Conservation (phyloP, 192 early-diverging fungal genomes). For the Mortierella hygrophila region DNA sequence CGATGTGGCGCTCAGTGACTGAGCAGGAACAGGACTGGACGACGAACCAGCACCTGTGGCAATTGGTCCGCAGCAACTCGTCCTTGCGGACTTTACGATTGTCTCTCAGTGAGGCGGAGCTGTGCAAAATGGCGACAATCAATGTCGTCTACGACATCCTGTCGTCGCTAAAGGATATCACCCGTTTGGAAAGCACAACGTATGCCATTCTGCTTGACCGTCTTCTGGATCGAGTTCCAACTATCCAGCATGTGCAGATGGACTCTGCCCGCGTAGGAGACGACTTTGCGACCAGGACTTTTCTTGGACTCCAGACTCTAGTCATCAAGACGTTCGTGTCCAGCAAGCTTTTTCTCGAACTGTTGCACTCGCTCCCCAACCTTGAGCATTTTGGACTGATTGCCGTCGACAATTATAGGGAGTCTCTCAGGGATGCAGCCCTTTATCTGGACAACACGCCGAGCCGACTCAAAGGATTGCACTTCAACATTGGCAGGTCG, state of each 20-base stretch:
- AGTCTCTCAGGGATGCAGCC: not conserved
- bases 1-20: not conserved
- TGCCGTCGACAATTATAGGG: not conserved
- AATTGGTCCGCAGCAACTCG: not conserved
- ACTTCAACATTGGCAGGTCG: not conserved
- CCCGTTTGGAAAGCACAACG: not conserved
- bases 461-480: slow-evolving; percentile 1
- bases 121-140: not conserved
- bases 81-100: not conserved
- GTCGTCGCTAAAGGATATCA: not conserved
- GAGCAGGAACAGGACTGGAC: slow-evolving; percentile 2
- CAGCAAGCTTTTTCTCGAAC: not conserved
- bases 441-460: not conserved
- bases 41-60: not conserved
- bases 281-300: not conserved
- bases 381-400: not conserved
- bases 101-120: not conserved
- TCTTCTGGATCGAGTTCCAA: not conserved
- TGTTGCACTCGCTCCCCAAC: not conserved
- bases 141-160: not conserved
- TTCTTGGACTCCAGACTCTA: not conserved
- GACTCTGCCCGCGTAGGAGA: not conserved
- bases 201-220: not conserved
- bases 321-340: not conserved
- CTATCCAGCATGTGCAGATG: not conserved